Evolutionary conservation across 2,329 filamentous ascomycete genomes (phyloP).

Genomic region (Pseudofabraea citricarpa): DNA sequence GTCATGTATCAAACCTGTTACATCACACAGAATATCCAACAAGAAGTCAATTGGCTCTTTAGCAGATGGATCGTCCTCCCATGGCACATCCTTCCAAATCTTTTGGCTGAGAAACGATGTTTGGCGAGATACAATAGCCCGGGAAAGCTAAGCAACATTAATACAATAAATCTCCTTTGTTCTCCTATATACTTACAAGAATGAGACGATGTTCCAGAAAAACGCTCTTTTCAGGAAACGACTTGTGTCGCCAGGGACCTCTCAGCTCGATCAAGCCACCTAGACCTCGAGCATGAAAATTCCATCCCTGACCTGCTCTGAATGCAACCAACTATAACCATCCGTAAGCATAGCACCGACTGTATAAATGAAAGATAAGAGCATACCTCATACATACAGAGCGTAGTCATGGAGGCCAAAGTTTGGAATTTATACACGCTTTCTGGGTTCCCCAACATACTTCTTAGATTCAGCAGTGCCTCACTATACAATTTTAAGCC

Average conservation of each 20-base stretch:
- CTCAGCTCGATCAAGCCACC: conserved; percentile 2
- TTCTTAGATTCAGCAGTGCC: conserved; percentile 2
- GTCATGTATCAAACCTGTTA: conserved; percentile 1
- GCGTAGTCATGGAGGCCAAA: conserved; percentile 2
- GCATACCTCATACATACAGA: conserved; percentile 10
- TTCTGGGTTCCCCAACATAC: not conserved
- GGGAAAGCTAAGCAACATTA: conserved; percentile 5
- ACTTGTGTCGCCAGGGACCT: conserved; percentile 1
- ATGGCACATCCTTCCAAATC: conserved; percentile 9
- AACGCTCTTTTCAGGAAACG: conserved; percentile 3
- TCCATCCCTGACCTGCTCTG: conserved; percentile 2
- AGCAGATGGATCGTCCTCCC: conserved; percentile 7
- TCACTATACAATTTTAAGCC: not conserved
- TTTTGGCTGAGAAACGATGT: conserved; percentile 7
- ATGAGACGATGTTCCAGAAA: conserved; percentile 8
- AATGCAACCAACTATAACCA: conserved; percentile 1
- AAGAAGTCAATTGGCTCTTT: conserved; percentile 7
- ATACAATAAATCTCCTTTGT: not conserved
- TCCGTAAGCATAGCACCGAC: no score
- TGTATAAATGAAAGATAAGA: not conserved
- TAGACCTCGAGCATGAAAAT: conserved; percentile 2
- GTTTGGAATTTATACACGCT: not conserved
- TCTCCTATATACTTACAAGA: conserved; percentile 1
- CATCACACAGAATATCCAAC: conserved; percentile 8
- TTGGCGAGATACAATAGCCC: conserved; percentile 3